phyloP scores from a whole-genome alignment of 2,329 filamentous ascomycete species.

The Verticillium alfalfae region DNA sequence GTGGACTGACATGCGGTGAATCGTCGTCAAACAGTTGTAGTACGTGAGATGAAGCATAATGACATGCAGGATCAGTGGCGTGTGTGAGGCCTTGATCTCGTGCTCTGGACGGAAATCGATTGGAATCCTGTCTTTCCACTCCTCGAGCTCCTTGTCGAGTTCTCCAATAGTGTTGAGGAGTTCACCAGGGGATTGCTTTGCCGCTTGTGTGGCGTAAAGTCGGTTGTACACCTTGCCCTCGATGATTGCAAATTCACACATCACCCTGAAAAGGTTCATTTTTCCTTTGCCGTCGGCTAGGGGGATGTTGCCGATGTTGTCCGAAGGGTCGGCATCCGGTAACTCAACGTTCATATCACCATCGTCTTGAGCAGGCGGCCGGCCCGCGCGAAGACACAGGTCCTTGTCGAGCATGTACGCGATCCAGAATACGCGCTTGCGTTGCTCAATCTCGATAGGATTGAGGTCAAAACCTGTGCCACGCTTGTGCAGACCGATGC shows the following conservation, averaged over 20 bases:
- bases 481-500: constrained; percentile 90
- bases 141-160: constrained; percentile 80
- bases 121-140: constrained; percentile 95
- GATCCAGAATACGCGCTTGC: constrained; percentile 62
- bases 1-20: constrained; percentile 97
- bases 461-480: constrained; percentile 92
- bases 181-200: constrained; percentile 87
- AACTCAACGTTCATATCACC: constrained; percentile 91
- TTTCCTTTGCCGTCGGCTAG: constrained; percentile 84
- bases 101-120: constrained; percentile 96
- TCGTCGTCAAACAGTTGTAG: constrained; percentile 96
- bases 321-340: constrained; percentile 81
- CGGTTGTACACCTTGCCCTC: constrained; percentile 92
- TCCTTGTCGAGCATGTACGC: constrained; percentile 62
- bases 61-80: constrained; percentile 87
- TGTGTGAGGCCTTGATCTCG: constrained; percentile 89
- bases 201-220: constrained; percentile 87
- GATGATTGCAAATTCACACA: constrained; percentile 88
- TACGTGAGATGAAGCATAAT: constrained; percentile 95
- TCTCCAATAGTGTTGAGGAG: constrained; percentile 93
- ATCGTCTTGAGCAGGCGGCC: constrained; percentile 57
- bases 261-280: constrained; percentile 88
- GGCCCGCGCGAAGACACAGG: constrained; percentile 52
- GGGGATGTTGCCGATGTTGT: constrained; percentile 93
- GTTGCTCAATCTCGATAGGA: constrained; percentile 88